Base-by-base conservation (phyloP, 345 rosid species). In the Cardamine resedifolia region DNA sequence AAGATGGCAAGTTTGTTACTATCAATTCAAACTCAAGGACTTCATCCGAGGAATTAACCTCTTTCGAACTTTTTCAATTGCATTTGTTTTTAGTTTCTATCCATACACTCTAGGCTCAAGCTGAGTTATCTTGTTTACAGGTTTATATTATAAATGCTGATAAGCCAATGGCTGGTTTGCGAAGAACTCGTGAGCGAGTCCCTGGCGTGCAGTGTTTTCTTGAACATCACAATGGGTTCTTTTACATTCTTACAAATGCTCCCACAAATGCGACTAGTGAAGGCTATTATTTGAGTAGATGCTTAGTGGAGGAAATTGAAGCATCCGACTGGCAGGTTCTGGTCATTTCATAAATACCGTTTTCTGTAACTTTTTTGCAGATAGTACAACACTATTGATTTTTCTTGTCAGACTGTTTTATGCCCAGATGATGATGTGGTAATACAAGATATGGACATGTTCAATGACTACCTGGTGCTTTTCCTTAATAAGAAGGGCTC, bases 11-110 rank as follows among this genome's bases (percentile, higher is more conserved):
- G 87, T 93, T 90, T 74, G 86, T 90, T 36, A 87, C 98, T 60
- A 85, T 93, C 79, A 93, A 93, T 86, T 93, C 98, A 27, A 90
- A 90, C 75, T 87, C 98, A 61, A 88, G 98, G 85, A 85, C 91
- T 71, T 93, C 97, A 72, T 93, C 98, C 3, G 94, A 93, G 98
- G 93, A 81, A 85, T 78, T 77, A 58, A 77, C 75, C 74, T 74
- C 31, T 55, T 70, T 53, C 9, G 7, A 64, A 55, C 34, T 81
- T 75, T 78, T n/a, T n/a, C 72, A 55, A 3, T 36, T 36, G 64
- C 30, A 36, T 49, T 21, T 49, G 4, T 18, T n/a, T n/a, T n/a
- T n/a, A n/a, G 18, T 36, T 7, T 36, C 6, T 34, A 1, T 19
- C 14, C 7, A 10, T 14, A 36, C 34, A 3, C 18, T 34, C 20